Percentiles rank a stretch among this genome's conserved stretches.
phyloP scores from a whole-genome alignment of 495 filamentous ascomycete genomes.

The Annulohypoxylon moriforme region DNA sequence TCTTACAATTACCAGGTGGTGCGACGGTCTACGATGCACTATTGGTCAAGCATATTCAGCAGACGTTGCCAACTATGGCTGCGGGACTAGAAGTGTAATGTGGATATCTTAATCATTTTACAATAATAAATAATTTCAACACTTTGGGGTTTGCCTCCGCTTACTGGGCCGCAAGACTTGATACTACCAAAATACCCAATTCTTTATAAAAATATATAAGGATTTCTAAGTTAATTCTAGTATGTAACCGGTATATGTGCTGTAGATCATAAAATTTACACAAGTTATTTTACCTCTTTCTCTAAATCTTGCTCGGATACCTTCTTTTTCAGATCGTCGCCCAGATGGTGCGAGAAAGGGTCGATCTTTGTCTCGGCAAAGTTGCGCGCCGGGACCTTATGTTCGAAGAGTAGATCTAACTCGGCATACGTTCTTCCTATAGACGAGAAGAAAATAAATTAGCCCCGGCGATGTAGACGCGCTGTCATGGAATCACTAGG shows the following conservation, averaged over 20 bases:
- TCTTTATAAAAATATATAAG: not conserved
- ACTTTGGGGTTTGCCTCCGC: not conserved
- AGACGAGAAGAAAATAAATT: not conserved
- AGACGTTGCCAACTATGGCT: conserved; percentile 38
- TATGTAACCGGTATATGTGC: not conserved
- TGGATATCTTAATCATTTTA: not conserved
- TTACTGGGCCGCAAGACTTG: not conserved
- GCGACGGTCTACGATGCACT: conserved; percentile 42
- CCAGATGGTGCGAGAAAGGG: conserved; percentile 32
- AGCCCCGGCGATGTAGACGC: not conserved
- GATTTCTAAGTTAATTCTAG: not conserved
- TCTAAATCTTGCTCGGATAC: conserved; percentile 19
- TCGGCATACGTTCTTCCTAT: conserved; percentile 58
- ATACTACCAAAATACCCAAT: not conserved
- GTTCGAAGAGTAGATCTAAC: conserved; percentile 63
- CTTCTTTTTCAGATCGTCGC: not conserved
- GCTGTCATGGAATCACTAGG: not conserved
- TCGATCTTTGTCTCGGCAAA: conserved; percentile 50
- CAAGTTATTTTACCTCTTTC: conserved; percentile 14
- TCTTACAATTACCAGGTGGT: conserved; percentile 39
- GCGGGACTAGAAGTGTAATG: conserved; percentile 18
- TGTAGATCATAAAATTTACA: not conserved
- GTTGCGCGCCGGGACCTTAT: conserved; percentile 52
- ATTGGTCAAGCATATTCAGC: conserved; percentile 43
- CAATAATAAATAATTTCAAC: not conserved